A percentile compares a stretch with the other conserved stretches of the same genome.
These are phyloP conservation scores for Letharia columbiana DNA, from an alignment of 495 filamentous ascomycete species.

Conservation along the genomic window DNA sequence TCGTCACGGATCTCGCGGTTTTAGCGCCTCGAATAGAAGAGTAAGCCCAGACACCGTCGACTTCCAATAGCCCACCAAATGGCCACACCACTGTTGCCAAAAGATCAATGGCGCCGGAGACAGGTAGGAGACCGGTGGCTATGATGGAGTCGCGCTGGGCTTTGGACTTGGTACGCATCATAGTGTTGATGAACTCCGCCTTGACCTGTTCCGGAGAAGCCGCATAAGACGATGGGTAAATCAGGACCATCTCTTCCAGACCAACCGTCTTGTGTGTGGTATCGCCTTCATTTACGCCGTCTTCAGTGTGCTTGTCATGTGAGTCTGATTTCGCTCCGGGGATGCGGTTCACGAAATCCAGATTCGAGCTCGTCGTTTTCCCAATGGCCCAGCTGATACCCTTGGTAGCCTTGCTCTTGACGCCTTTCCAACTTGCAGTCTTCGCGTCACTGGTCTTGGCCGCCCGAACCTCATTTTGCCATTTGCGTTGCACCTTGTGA, in stretches of 20 bases:
- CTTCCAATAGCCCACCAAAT: slow-evolving; percentile 33
- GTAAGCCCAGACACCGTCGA: slow-evolving; percentile 34
- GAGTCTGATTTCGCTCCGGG: slow-evolving; percentile 20
- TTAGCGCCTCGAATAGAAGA: slow-evolving; percentile 32
- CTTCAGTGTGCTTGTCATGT: slow-evolving; percentile 21
- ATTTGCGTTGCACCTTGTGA: slow-evolving; percentile 35
- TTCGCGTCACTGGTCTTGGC: slow-evolving; percentile 32
- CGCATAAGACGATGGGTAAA: slow-evolving; percentile 31
- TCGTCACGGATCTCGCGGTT: slow-evolving; percentile 28
- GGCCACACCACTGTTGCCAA: slow-evolving; percentile 31
- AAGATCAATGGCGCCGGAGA: slow-evolving; percentile 32
- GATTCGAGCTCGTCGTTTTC: slow-evolving; percentile 29
- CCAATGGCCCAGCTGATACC: slow-evolving; percentile 31
- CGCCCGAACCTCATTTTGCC: slow-evolving; percentile 35
- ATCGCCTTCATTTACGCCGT: slow-evolving; percentile 23
- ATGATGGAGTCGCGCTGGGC: slow-evolving; percentile 34
- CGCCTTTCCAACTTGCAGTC: slow-evolving; percentile 32
- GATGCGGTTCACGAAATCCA: slow-evolving; percentile 36
- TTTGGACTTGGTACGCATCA: slow-evolving; percentile 32
- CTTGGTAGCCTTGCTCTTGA: slow-evolving; percentile 33
- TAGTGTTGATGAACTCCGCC: slow-evolving; percentile 31
- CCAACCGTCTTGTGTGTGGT: slow-evolving; percentile 29
- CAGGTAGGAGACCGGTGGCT: slow-evolving; percentile 32
- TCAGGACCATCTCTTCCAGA: slow-evolving; percentile 31
- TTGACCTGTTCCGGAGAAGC: slow-evolving; percentile 29